Evolutionary conservation across 176 grass and related monocot genomes (phyloP).

Genomic region (Calamus simplicifolius): DNA sequence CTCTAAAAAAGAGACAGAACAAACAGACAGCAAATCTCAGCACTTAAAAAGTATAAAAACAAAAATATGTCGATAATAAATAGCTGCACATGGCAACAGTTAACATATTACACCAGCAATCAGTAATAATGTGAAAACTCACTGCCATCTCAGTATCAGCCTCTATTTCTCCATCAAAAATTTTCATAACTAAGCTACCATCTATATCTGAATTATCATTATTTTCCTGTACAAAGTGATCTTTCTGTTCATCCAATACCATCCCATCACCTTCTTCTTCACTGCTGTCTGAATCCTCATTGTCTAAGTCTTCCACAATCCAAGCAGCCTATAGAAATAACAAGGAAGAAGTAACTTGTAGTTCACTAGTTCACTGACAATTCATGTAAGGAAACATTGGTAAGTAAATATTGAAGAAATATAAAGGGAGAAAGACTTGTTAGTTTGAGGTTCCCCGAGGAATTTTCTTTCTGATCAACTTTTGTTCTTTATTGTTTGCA

Average conservation of each 20-base stretch:
- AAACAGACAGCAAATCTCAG: too few species aligned
- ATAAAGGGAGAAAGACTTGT: constrained; percentile 40
- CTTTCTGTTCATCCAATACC: constrained; percentile 58
- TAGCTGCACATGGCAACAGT: too few species aligned
- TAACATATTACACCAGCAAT: not conserved
- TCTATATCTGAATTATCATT: constrained; percentile 58
- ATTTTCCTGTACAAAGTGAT: constrained; percentile 18
- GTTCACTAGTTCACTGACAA: too few species aligned
- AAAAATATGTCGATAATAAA: too few species aligned
- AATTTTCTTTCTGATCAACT: constrained; percentile 65
- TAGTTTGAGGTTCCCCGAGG: constrained; percentile 88
- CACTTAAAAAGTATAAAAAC: too few species aligned
- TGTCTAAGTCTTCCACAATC: constrained; percentile 79
- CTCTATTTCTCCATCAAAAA: constrained; percentile 65
- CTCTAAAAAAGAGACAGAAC: too few species aligned
- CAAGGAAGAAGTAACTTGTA: not conserved
- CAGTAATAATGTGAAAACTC: constrained; percentile 25
- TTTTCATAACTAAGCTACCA: constrained; percentile 40
- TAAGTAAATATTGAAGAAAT: too few species aligned
- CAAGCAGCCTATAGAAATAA: constrained; percentile 62
- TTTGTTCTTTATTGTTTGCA: constrained; percentile 51
- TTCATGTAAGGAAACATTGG: too few species aligned
- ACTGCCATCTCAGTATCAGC: constrained; percentile 86
- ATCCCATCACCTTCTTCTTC: constrained; percentile 53
- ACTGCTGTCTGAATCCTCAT: constrained; percentile 55